Evolutionary conservation across 768 basidiomycete species (phyloP).

Genomic region (Pleurotus pulmonarius): DNA sequence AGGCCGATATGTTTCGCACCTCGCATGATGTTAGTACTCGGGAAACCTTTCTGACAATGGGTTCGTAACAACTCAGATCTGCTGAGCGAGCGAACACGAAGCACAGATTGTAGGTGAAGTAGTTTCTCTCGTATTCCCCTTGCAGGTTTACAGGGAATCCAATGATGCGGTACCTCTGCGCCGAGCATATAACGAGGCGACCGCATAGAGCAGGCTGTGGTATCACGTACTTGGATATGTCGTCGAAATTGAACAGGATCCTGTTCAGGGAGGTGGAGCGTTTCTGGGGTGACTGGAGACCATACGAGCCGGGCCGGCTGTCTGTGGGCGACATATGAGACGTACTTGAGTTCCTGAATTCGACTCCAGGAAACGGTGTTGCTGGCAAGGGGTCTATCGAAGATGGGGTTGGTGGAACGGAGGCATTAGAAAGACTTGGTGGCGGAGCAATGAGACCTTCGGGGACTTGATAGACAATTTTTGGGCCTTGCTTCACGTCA

Average conservation of each 20-base stretch:
- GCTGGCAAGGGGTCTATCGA: constrained; percentile 25
- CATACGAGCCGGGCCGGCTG: constrained; percentile 38
- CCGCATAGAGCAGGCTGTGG: constrained; percentile 84
- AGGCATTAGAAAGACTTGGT: constrained; percentile 19
- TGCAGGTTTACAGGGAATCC: constrained; percentile 85
- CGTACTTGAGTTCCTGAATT: constrained; percentile 50
- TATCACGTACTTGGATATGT: constrained; percentile 92
- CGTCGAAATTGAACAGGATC: constrained; percentile 81
- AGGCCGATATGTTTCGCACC: constrained; percentile 27
- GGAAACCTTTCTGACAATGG: constrained; percentile 91
- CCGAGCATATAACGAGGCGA: constrained; percentile 83
- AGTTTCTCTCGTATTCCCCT: constrained; percentile 78
- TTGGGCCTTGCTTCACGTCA: constrained; percentile 80
- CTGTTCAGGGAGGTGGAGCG: constrained; percentile 47
- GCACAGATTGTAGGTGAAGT: constrained; percentile 83
- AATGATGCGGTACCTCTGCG: constrained; percentile 78
- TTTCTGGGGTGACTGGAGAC: constrained; percentile 40
- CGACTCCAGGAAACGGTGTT: constrained; percentile 15
- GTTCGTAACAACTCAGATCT: constrained; percentile 93
- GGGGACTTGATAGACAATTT: constrained; percentile 91
- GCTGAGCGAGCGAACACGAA: constrained; percentile 93
- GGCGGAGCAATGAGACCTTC: constrained; percentile 75
- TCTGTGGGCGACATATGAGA: constrained; percentile 45
- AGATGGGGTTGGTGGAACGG: constrained; percentile 37
- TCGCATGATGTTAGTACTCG: constrained; percentile 87